Evolutionary conservation across 768 basidiomycete genomes (phyloP).

Genomic region (Phaeotremella fagi): DNA sequence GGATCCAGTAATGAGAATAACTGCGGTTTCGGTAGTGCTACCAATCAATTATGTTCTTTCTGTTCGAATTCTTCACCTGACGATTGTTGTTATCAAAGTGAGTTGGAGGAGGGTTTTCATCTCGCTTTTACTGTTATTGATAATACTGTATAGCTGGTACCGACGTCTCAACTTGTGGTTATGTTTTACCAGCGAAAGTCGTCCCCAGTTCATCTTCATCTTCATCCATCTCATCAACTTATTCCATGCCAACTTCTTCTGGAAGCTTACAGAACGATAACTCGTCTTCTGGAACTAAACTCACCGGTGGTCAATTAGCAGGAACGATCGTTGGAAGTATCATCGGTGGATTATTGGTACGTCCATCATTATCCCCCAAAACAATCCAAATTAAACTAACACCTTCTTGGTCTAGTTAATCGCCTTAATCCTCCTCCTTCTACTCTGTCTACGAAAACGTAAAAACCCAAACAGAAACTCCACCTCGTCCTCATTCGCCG

Average conservation of each 20-base stretch:
- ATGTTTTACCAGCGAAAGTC: constrained; percentile 16
- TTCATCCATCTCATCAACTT: constrained; percentile 1
- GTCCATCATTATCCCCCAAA: constrained; percentile 6
- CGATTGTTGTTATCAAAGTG: constrained; percentile 38
- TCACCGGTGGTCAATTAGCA: constrained; percentile 37
- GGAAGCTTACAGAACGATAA: constrained; percentile 6
- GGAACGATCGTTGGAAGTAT: constrained; percentile 42
- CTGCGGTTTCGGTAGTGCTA: constrained; percentile 36
- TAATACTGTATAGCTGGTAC: constrained; percentile 27
- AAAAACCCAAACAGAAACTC: constrained; percentile 15
- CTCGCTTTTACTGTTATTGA: too few relatives aligned
- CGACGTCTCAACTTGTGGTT: constrained; percentile 40
- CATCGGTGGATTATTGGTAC: constrained; percentile 40
- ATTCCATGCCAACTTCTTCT: constrained; percentile 6
- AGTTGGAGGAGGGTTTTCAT: not conserved
- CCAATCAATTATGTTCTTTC: constrained; percentile 32
- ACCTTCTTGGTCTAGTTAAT: constrained; percentile 17
- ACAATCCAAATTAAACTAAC: not conserved
- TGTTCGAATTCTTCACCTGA: constrained; percentile 35
- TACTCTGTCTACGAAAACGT: constrained; percentile 17
- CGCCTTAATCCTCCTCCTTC: constrained; percentile 22
- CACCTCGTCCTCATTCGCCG: constrained; percentile 18
- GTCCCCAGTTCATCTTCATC: not conserved
- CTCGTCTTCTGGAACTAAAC: constrained; percentile 3
- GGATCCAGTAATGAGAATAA: constrained; percentile 39